Base-by-base conservation (phyloP, 345 rosid species). In the Gossypium raimondii region DNA sequence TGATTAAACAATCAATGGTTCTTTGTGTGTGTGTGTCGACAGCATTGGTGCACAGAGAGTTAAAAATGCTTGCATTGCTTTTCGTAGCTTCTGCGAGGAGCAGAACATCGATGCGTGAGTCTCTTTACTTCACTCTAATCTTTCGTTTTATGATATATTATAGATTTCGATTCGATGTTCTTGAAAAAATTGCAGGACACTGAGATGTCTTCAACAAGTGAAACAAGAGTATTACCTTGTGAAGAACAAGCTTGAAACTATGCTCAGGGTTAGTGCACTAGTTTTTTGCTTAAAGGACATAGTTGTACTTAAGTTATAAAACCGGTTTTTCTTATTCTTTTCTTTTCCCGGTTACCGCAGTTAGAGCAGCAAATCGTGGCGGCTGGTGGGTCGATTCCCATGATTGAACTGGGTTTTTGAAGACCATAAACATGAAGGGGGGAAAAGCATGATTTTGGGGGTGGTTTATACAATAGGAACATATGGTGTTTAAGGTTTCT, bases 11-110 rank as follows among this genome's bases (percentile, higher is more conserved):
- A 56, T 67, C 75, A 68, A 47, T 51, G 70, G 58, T 43, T 52
- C 17, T 22, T 59, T 52, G 34, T 29, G 34, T 77, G 24, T 63
- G 73, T 83, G 64, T 9, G 2, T 80, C 18, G 78, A 82, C 94
- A 95, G 99, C 88, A 89, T 95, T 70, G 99, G 97, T 57, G 99
- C 98, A 72, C 90, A 87, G 76, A 87, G 96, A 82, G 89, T 92
- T 48, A 93, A 89, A 81, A 89, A 87, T 80, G 89, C 87, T 72
- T 92, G 99, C 79, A 80, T 95, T 67, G 86, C 86, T 65, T 91
- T 95, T 80, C 98, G 97, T 80, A 87, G 53, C 82, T 88, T 80
- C 84, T 95, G 95, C 22, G 94, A 91, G 78, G 92, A 90, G 76
- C 92, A 89, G 80, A 92, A 92, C 74, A 72, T 78, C 70, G 94